These are phyloP conservation scores for Melanomma pulvis-pyrius DNA, from an alignment of 495 filamentous ascomycete genomes.

Conservation along the genomic window DNA sequence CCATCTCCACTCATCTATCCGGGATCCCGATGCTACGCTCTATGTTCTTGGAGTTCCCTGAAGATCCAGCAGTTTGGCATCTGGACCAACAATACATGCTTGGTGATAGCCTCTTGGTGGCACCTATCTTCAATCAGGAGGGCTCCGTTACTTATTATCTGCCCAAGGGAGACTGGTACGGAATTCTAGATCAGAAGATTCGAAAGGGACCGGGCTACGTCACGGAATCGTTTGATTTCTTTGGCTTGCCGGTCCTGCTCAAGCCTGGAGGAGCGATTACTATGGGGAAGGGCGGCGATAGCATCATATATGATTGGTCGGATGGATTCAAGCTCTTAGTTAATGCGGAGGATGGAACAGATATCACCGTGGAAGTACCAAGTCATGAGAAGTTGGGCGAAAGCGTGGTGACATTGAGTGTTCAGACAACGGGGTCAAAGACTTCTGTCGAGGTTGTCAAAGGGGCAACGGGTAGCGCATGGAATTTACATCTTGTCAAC, in stretches of 20 bases:
- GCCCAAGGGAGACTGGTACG: constrained; percentile 60
- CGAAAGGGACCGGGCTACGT: constrained; percentile 53
- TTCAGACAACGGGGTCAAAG: not conserved
- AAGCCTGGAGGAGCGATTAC: constrained; percentile 54
- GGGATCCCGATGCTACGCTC: constrained; percentile 62
- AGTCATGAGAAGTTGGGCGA: not conserved
- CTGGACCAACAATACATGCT: constrained; percentile 72
- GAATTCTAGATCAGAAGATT: constrained; percentile 51
- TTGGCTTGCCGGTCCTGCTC: constrained; percentile 54
- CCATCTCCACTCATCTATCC: constrained; percentile 48
- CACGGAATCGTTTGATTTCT: constrained; percentile 53
- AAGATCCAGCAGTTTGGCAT: constrained; percentile 62
- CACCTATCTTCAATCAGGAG: constrained; percentile 63
- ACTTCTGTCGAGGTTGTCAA: not conserved
- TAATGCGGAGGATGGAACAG: constrained; percentile 3
- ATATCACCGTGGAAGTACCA: not conserved
- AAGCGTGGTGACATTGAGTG: not conserved
- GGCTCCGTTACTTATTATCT: constrained; percentile 66
- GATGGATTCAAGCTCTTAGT: constrained; percentile 40
- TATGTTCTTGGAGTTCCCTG: constrained; percentile 67
- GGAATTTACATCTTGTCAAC: not conserved
- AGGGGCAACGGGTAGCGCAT: not conserved
- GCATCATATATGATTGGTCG: constrained; percentile 55
- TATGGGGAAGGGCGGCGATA: constrained; percentile 51
- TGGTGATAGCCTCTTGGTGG: constrained; percentile 60